Conservation (phyloP, 1,284 basidiomycete genomes). For the Tetrapyrgos nigripes region DNA sequence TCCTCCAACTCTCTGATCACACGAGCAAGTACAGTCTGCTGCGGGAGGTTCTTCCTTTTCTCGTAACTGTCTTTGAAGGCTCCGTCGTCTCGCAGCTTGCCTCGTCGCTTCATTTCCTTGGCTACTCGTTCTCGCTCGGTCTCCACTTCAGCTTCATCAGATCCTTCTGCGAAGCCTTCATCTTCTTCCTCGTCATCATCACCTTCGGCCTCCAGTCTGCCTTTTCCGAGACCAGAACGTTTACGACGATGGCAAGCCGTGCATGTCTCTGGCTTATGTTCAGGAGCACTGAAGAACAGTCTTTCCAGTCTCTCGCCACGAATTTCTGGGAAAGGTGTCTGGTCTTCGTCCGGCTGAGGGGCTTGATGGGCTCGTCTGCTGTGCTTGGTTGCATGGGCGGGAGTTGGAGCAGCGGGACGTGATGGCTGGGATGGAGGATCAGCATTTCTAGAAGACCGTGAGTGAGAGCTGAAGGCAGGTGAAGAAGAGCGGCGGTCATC, state of each 20-base stretch:
- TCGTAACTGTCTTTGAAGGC: conserved; percentile 32
- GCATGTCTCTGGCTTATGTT: conserved; percentile 73
- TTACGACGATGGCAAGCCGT: conserved; percentile 62
- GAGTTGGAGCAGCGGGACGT: conserved; percentile 41
- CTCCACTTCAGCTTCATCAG: conserved; percentile 37
- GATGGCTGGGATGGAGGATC: background rate
- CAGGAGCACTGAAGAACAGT: conserved; percentile 81
- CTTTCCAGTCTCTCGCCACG: conserved; percentile 76
- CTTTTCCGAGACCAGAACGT: conserved; percentile 23
- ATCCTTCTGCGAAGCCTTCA: conserved; percentile 57
- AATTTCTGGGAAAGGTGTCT: conserved; percentile 82
- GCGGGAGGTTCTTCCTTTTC: conserved; percentile 59
- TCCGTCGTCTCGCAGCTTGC: conserved; percentile 34
- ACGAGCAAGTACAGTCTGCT: conserved; percentile 82
- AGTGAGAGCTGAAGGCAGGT: conserved; percentile 10
- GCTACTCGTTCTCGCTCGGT: conserved; percentile 15
- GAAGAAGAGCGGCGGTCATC: conserved; percentile 9
- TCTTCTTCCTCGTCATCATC: conserved; percentile 42
- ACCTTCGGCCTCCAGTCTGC: background rate
- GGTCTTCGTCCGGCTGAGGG: conserved; percentile 21
- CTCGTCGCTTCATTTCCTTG: conserved; percentile 20
- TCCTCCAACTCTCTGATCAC: conserved; percentile 88
- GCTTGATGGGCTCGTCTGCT: conserved; percentile 3
- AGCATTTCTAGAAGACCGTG: background rate
- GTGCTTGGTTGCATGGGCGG: conserved; percentile 34